These are phyloP conservation scores for Phytopythium ostracodes DNA, from an alignment of 352 stramenopile species.

Conservation along the genomic window DNA sequence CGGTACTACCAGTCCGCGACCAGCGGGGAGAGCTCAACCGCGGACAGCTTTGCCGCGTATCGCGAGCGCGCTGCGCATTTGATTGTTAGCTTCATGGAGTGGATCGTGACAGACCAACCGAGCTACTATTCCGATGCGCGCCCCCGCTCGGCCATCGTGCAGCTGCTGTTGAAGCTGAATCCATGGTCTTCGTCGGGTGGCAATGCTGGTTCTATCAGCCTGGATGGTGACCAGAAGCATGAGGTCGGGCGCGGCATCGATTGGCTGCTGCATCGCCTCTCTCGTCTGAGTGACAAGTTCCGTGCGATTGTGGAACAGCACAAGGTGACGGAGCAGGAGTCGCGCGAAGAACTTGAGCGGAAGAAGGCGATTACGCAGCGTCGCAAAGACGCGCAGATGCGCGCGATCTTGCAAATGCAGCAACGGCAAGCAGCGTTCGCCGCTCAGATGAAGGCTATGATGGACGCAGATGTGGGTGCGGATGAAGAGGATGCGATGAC, in stretches of 20 bases:
- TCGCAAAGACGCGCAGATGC: conserved; percentile 70
- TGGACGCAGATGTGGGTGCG: conserved; percentile 29
- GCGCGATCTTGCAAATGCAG: conserved; percentile 76
- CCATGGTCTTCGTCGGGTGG: conserved; percentile 59
- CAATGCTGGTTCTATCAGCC: conserved; percentile 46
- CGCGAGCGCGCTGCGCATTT: conserved; percentile 36
- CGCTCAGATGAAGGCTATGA: conserved; percentile 68
- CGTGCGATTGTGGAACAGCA: conserved; percentile 45
- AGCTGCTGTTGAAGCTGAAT: conserved; percentile 69
- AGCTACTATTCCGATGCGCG: conserved; percentile 24
- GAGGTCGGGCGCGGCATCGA: conserved; percentile 77
- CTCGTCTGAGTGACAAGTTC: conserved; percentile 42
- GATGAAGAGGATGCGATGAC: conserved; percentile 34
- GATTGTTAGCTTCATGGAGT: conserved; percentile 52
- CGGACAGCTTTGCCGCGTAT: conserved; percentile 39
- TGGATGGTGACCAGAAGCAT: conserved; percentile 82
- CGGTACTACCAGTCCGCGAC: conserved; percentile 56
- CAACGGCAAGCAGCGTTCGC: conserved; percentile 78
- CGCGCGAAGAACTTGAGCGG: conserved; percentile 61
- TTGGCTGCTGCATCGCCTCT: conserved; percentile 69
- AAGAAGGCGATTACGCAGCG: conserved; percentile 55
- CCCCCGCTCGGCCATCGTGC: conserved; percentile 35
- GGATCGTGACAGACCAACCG: conserved; percentile 45
- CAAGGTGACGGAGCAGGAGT: conserved; percentile 54
- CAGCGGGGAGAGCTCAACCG: conserved; percentile 14